Evolutionary conservation across 352 stramenopile genomes (phyloP), one percentile per base, ranked within the genome.

Genomic region (Pythium biforme): DNA sequence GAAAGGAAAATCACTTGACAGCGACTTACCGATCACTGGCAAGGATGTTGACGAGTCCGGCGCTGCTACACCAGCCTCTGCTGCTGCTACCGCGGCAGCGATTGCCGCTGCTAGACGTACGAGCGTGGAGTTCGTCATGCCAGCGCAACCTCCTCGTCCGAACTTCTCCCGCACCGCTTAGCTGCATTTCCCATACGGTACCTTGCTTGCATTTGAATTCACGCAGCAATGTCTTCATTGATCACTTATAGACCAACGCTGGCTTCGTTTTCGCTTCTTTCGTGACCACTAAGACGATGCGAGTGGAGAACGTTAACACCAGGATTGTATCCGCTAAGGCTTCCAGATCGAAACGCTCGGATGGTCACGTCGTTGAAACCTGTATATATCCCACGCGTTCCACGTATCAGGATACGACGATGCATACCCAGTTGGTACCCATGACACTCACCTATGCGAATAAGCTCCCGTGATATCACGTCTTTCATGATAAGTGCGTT

Each of bases 321-420:
- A n/a, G 66, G 49, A 6, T 65, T 75, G 53, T 88, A 90, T n/a
- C 83, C 81, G 59, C 80, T 92, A 14, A 92, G 39, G 56, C 79
- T 88, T 8, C 83, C 83, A 0, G 83, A 84, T 3, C 72, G 70
- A 27, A 92, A 92, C 0, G 67, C 57, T 26, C 83, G 78, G 15
- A 92, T 54, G 2, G 76, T 61, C 7, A 90, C 77, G 11, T 70
- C 57, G 22, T 73, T 58, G 33, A 92, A 92, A 15, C 83, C 83
- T 89, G 26, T n/a, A n/a, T n/a, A n/a, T n/a, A n/a, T n/a, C n/a
- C n/a, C n/a, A n/a, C n/a, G n/a, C n/a, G n/a, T n/a, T n/a, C n/a
- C n/a, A n/a, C n/a, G n/a, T n/a, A n/a, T n/a, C n/a, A n/a, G n/a
- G n/a, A n/a, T n/a, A n/a, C n/a, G n/a, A n/a, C n/a, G n/a, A n/a